Evolutionary conservation across 805 yeast species (phyloP), one percentile per base, ranked within the genome.

Genomic region (Teunomyces funiuensis): DNA sequence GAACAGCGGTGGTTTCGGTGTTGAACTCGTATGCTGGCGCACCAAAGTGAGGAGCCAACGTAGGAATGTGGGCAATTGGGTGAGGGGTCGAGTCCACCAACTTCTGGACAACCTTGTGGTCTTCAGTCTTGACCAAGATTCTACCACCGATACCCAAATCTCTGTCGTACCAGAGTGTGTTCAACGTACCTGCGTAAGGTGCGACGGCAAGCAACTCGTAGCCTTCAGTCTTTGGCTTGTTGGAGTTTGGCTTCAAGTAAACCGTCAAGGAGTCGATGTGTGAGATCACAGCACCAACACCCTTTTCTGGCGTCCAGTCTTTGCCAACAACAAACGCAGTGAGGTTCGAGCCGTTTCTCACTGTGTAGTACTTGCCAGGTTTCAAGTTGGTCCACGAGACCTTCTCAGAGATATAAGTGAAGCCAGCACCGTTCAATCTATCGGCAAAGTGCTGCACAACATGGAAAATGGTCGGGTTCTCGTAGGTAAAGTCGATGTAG

Each of bases 31-130:
- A 55, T 2, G 88, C 73, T 5, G 82, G 82, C 6, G 61, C 67
- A 36, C 96, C 96, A 60, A 88, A 88, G 66, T 88, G 96, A 3
- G 90, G 90, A 5, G 96, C 96, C 56, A 88, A 71, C 2, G 91
- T 76, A 4, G 96, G 95, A 40, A 88, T 84, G 52, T 81, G 81
- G 10, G 90, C 96, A 53, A 88, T 76, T 47, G 88, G 87, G 49
- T 72, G 74, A 11, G 85, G 85, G 1, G 83, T 65, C 4, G 84
- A 79, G 56, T 75, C 76, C 27, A 82, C 74, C 52, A 80, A 58
- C 42, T 65, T 68, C 6, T 75, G 60, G 6, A 53, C 58, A 38
- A 80, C 61, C 40, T 61, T 60, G 3, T 69, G 63, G 15, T 40
- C 39, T 13, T 49, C 55, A 4, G 51, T 43, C 50, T 71, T 75